These are phyloP conservation scores for Glarea lozoyensis DNA, from an alignment of 495 filamentous ascomycete species.

Conservation along the genomic window DNA sequence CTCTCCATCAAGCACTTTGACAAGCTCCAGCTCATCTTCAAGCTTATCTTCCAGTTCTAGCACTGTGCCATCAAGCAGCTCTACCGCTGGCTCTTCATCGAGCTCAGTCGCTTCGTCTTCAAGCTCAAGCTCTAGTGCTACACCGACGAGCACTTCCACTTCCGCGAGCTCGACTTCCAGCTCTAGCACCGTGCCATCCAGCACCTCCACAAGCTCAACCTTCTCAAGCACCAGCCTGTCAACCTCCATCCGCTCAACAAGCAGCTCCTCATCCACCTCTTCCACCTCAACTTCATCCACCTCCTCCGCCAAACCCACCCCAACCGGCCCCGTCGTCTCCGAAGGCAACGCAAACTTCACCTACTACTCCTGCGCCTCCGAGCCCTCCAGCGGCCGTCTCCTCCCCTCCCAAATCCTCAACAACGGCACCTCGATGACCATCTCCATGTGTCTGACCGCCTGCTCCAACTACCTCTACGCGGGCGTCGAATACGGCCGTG, in stretches of 20 bases:
- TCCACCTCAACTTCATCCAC: constrained; percentile 10
- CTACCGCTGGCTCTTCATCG: no score
- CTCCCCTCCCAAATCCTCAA: constrained; percentile 20
- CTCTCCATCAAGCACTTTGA: no score
- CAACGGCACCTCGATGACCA: constrained; percentile 40
- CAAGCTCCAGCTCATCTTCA: no score
- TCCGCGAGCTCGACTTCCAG: constrained; percentile 12
- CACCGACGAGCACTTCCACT: no score
- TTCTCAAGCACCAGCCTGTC: neutral
- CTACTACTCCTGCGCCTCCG: constrained; percentile 23
- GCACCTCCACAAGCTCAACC: neutral
- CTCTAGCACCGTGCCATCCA: constrained; percentile 1
- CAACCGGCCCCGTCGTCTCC: constrained; percentile 16
- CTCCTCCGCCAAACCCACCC: constrained; percentile 5
- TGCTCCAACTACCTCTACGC: constrained; percentile 38
- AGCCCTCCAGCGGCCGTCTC: constrained; percentile 25
- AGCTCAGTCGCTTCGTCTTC: no score
- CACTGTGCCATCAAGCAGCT: no score
- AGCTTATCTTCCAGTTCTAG: no score
- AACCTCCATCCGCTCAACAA: neutral
- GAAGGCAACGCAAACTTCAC: constrained; percentile 25
- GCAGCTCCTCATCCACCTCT: constrained; percentile 2
- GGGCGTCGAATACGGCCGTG: constrained; percentile 41
- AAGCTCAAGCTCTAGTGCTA: no score
- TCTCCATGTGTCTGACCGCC: constrained; percentile 36